Evolutionary conservation across 2,329 filamentous ascomycete species (phyloP), one percentile per base, ranked within the genome.

Genomic region (Aspergillus tubingensis): DNA sequence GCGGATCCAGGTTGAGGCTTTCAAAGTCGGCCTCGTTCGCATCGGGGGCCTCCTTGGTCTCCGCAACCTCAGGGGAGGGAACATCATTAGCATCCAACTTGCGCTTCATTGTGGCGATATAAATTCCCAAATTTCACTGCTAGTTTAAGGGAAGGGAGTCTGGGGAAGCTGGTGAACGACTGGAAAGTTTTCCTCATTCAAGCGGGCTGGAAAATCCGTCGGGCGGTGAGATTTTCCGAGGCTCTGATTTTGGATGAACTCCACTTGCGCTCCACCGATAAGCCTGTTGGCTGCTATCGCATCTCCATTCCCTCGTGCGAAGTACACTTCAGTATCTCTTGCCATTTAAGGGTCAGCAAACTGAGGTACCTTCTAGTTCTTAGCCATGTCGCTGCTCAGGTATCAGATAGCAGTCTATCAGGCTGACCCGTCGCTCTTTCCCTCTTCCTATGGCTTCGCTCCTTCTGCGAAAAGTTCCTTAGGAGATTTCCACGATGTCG

Each of bases 1-100:
- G 88, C 8, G 92, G 80, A 73, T 99, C 95, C 63, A 99, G 87
- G 63, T 87, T 88, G 62, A 98, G 84, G 59, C 87, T 85, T 65
- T 88, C 83, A 72, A 98, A 99, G 3, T 87, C 86, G 55, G 79
- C 73, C 19, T 82, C 72, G 59, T 65, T 54, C n/a, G 57, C 27
- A 36, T 65, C 56, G 19, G 66, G 67, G 54, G 60, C 68, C 65
- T 71, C 72, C 10, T 67, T 66, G 10, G 43, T 55, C n/a, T 68
- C 69, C 7, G 61, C 50, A 8, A 69, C 64, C 60, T 77, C 73
- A 4, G 77, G 67, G 1, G 76, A 77, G 2, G 80, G 80, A 1
- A 80, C 75, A 67, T 81, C 77, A 55, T 82, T 79, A 23, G 73
- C 75, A 63, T 82, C 79, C 17, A 82, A 72, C 67, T 83, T 82